These are phyloP conservation scores for Wallacemonas rigidus DNA, from an alignment of 208 protist species.

Conservation along the genomic window DNA sequence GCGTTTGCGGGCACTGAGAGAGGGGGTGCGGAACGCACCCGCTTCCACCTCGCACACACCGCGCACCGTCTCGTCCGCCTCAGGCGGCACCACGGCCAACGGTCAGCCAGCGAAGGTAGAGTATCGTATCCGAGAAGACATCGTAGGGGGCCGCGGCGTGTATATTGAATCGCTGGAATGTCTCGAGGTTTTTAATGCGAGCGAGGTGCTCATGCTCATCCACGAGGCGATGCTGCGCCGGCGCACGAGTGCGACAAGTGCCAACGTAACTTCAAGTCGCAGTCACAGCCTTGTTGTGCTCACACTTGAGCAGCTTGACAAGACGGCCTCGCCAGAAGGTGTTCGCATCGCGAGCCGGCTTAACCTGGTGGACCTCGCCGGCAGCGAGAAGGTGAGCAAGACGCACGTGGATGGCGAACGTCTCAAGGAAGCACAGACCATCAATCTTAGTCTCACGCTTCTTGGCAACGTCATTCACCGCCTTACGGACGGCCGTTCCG, in stretches of 20 bases:
- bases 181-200: slow-evolving; percentile 28
- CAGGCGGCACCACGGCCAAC: background rate
- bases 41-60: background rate
- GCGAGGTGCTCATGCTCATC: slow-evolving; percentile 38
- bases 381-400: slow-evolving; percentile 71
- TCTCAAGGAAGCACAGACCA: slow-evolving; percentile 62
- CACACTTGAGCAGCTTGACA: slow-evolving; percentile 41
- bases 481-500: slow-evolving; percentile 56
- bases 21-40: background rate
- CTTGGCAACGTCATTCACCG: slow-evolving; percentile 84
- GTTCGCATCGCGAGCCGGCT: slow-evolving; percentile 36
- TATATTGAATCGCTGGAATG: slow-evolving; percentile 41
- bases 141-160: slow-evolving; percentile 30
- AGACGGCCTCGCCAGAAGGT: slow-evolving; percentile 23
- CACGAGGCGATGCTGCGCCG: slow-evolving; percentile 31
- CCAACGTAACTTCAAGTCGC: slow-evolving; percentile 71
- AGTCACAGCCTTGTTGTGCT: slow-evolving; percentile 67
- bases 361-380: slow-evolving; percentile 86
- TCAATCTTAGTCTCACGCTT: slow-evolving; percentile 86
- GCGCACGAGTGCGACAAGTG: slow-evolving; percentile 37
- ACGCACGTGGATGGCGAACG: slow-evolving; percentile 50
- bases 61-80: background rate
- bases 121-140: slow-evolving; percentile 49
- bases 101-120: slow-evolving; percentile 9
- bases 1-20: background rate